Evolutionary conservation across 2,329 filamentous ascomycete species (phyloP).

Genomic region (Aspergillus sp.): DNA sequence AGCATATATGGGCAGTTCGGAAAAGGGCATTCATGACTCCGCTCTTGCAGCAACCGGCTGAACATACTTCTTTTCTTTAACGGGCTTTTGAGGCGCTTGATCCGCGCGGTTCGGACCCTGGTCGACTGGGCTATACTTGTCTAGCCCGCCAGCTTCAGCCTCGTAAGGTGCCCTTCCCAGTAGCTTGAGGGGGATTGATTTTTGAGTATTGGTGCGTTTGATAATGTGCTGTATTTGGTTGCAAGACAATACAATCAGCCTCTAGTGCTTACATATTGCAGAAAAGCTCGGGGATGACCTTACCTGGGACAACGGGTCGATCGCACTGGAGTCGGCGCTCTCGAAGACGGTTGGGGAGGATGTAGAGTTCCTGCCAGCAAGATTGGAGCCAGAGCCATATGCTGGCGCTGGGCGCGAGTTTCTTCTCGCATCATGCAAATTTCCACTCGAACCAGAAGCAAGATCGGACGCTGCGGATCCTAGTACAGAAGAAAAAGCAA

Average conservation of each 20-base stretch:
- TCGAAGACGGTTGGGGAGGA: constrained; percentile 26
- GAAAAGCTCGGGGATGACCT: constrained; percentile 11
- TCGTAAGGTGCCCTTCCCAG: constrained; percentile 43
- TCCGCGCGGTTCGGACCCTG: constrained; percentile 32
- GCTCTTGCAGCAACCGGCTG: background rate
- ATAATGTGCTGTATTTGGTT: constrained; percentile 57
- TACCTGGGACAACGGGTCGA: constrained; percentile 69
- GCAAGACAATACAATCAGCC: constrained; percentile 10
- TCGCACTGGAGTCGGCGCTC: constrained; percentile 46
- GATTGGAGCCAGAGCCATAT: constrained; percentile 20
- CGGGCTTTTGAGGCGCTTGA: constrained; percentile 31
- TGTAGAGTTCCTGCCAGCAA: constrained; percentile 23
- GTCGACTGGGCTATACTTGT: constrained; percentile 30
- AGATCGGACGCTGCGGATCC: constrained; percentile 30
- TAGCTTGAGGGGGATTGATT: constrained; percentile 51
- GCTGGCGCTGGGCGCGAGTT: constrained; percentile 18
- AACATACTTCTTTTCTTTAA: constrained; percentile 67
- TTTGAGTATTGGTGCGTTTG: constrained; percentile 65
- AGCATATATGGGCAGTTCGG: background rate
- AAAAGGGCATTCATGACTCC: background rate
- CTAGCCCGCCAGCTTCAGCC: constrained; percentile 39
- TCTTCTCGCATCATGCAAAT: constrained; percentile 28
- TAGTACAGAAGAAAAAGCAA: constrained; percentile 12
- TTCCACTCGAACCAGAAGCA: constrained; percentile 31
- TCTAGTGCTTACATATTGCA: constrained; percentile 4